Conservation (phyloP, 208 protist species). For the Blechomonas ayalai region DNA sequence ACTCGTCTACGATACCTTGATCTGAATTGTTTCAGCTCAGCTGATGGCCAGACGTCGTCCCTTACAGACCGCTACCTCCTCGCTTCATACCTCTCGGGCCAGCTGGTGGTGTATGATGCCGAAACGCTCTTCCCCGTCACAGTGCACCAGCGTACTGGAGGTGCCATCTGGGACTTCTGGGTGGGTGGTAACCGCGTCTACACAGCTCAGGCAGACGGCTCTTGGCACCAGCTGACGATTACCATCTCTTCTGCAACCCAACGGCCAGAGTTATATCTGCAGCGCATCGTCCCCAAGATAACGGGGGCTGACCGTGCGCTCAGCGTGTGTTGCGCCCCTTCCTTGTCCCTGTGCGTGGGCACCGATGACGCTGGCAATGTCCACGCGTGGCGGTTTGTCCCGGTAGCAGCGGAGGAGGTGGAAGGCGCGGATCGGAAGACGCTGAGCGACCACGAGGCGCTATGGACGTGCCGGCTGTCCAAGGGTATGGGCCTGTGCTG, state of each 20-base stretch:
- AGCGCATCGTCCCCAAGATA: conserved; percentile 65
- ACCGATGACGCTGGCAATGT: conserved; percentile 80
- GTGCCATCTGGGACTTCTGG: conserved; percentile 71
- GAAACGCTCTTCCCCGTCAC: conserved; percentile 60
- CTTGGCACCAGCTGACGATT: conserved; percentile 40
- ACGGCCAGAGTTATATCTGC: conserved; percentile 23
- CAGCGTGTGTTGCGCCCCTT: conserved; percentile 29
- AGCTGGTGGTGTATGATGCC: conserved; percentile 71
- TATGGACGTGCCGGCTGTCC: conserved; percentile 67
- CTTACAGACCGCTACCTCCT: conserved; percentile 22
- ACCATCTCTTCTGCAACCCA: conserved; percentile 1
- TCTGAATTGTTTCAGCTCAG: neutral
- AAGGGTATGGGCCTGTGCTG: conserved; percentile 73
- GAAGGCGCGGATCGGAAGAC: neutral
- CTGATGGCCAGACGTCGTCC: neutral
- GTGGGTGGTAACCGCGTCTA: conserved; percentile 8
- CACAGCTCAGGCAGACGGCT: conserved; percentile 39
- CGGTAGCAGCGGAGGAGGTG: neutral
- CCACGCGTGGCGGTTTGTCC: conserved; percentile 49
- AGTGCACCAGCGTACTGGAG: conserved; percentile 75
- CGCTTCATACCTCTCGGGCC: conserved; percentile 68
- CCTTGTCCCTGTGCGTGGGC: conserved; percentile 37
- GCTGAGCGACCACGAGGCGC: conserved; percentile 45
- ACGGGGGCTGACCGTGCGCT: conserved; percentile 77
- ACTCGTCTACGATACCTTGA: conserved; percentile 51